Percentiles rank a stretch among this genome's conserved stretches.
Conservation (phyloP, 352 stramenopile species). For the Globisporangium parvum region DNA sequence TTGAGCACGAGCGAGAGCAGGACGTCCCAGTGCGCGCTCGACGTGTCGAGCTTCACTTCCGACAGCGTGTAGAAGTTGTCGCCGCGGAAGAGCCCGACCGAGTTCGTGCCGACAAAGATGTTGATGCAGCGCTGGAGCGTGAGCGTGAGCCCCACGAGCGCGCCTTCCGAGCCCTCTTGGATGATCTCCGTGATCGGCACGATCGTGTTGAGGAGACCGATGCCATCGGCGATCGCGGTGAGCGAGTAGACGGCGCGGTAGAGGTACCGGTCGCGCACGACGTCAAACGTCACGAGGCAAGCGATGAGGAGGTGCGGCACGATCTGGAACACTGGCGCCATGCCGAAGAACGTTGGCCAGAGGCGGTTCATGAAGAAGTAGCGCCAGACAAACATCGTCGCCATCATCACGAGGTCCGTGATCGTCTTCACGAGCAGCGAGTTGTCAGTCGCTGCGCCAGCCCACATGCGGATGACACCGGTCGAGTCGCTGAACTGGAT, state of each 20-base stretch:
- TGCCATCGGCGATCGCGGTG: conserved; percentile 21
- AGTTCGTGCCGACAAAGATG: conserved; percentile 36
- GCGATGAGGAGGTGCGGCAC: conserved; percentile 21
- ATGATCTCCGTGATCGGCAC: conserved; percentile 52
- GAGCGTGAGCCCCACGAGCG: conserved; percentile 39
- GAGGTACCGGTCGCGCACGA: conserved; percentile 17
- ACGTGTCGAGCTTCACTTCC: conserved; percentile 17
- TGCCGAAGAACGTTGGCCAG: conserved; percentile 26
- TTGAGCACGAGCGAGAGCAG: conserved; percentile 21
- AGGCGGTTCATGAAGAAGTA: conserved; percentile 29
- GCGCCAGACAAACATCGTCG: conserved; percentile 29
- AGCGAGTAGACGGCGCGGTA: conserved; percentile 18
- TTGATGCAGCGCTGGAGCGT: conserved; percentile 50
- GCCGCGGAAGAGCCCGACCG: conserved; percentile 32
- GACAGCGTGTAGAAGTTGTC: conserved; percentile 24
- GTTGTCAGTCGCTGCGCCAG: conserved; percentile 23
- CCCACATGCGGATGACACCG: conserved; percentile 14
- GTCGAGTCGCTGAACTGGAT: conserved; percentile 23
- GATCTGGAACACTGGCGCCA: conserved; percentile 24
- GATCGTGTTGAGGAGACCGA: conserved; percentile 22
- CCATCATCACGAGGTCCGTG: conserved; percentile 19
- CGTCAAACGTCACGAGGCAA: conserved; percentile 13
- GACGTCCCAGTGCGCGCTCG: conserved; percentile 14
- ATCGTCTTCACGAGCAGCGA: conserved; percentile 24
- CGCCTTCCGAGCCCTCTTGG: conserved; percentile 47